Evolutionary conservation across 106 monocot genomes (phyloP).

Genomic region (Acorus gramineus): DNA sequence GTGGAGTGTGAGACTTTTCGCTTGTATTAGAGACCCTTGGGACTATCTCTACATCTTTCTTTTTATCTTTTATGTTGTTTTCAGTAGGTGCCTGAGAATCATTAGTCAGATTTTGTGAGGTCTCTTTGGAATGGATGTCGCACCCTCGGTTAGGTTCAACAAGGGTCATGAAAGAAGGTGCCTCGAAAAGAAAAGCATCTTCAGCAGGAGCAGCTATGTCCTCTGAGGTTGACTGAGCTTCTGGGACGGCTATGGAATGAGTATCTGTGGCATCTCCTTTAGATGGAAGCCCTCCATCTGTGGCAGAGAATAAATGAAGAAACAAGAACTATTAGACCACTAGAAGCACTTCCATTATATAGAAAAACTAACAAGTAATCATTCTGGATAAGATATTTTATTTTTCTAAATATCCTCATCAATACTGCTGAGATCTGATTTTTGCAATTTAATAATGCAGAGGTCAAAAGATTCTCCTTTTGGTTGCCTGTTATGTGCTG

Average conservation of each 20-base stretch:
- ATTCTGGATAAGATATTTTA: no score
- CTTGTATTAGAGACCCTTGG: neutral
- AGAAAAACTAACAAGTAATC: no score
- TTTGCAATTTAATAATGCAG: no score
- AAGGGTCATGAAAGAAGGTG: constrained; percentile 4
- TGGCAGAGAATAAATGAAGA: neutral
- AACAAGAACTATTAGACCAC: neutral
- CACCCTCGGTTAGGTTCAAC: neutral
- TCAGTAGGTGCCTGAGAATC: neutral
- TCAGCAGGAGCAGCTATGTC: neutral
- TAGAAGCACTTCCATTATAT: neutral
- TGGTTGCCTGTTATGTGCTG: no score
- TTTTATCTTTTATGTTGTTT: constrained; percentile 1
- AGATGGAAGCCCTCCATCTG: neutral
- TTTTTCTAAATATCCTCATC: no score
- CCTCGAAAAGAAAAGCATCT: neutral
- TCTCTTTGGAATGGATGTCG: constrained; percentile 1
- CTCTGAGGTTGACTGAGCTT: neutral
- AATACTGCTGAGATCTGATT: no score
- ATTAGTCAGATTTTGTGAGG: neutral
- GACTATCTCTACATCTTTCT: constrained; percentile 12
- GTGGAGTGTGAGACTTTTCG: constrained; percentile 15
- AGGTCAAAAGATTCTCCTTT: no score
- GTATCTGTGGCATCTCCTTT: neutral
- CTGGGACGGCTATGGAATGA: neutral